These are phyloP conservation scores for Calonectria honghensis DNA, from an alignment of 2,329 filamentous ascomycete genomes.

Conservation along the genomic window DNA sequence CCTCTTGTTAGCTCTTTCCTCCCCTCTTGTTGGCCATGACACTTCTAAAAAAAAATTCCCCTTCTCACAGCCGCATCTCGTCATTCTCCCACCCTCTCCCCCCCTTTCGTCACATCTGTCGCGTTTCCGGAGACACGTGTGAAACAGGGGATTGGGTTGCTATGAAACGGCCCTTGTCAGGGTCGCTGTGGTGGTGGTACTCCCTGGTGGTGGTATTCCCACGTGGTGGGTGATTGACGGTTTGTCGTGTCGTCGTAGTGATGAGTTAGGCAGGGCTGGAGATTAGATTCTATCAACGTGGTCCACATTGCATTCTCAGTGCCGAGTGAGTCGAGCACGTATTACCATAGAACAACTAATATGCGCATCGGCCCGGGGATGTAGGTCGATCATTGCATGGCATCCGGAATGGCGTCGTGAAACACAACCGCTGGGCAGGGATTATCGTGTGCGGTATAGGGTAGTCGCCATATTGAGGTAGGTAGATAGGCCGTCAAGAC, in stretches of 20 bases:
- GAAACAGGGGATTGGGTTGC: conserved; percentile 25
- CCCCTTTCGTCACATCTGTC: conserved; percentile 11
- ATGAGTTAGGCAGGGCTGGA: neutral
- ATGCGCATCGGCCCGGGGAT: neutral
- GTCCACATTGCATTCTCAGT: neutral
- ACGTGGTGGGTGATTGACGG: conserved; percentile 17
- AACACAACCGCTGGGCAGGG: neutral
- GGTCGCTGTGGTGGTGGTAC: conserved; percentile 3
- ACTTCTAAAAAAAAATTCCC: neutral
- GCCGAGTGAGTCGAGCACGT: neutral
- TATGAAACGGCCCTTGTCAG: conserved; percentile 29
- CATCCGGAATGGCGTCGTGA: neutral
- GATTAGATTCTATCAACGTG: neutral
- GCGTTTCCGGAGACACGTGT: conserved; percentile 26
- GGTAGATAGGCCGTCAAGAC: neutral
- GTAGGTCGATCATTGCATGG: neutral
- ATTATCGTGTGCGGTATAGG: neutral
- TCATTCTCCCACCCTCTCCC: neutral
- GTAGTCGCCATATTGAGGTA: neutral
- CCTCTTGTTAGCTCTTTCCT: neutral
- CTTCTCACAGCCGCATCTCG: too few relatives aligned
- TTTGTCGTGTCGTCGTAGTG: neutral
- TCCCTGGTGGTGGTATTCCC: conserved; percentile 11
- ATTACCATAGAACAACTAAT: neutral
- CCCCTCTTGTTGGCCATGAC: neutral